Conservation (phyloP, 1,284 basidiomycete species). For the Sutorius eximius region DNA sequence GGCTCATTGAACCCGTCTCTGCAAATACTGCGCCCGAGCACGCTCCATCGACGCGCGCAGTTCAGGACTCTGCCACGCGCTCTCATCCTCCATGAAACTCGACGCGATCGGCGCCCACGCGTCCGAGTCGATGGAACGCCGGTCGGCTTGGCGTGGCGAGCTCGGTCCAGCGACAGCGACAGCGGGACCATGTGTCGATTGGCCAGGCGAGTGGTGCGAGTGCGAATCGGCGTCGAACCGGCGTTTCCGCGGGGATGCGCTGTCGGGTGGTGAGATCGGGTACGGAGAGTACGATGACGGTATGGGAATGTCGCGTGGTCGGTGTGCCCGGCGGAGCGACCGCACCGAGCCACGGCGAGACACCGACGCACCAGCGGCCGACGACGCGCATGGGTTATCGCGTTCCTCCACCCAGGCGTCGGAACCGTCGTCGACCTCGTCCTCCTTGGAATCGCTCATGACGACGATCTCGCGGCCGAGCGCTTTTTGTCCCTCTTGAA, state of each 20-base stretch:
- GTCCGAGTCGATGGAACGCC: slow-evolving; percentile 38
- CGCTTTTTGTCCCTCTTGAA: slow-evolving; percentile 71
- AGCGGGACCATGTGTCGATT: slow-evolving; percentile 12
- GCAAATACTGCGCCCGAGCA: slow-evolving; percentile 47
- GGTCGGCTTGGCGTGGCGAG: slow-evolving; percentile 14
- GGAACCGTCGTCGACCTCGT: slow-evolving; percentile 71
- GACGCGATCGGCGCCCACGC: slow-evolving; percentile 17
- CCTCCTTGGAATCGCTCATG: slow-evolving; percentile 66
- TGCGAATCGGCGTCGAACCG: slow-evolving; percentile 30
- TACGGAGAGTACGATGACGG: slow-evolving; percentile 33
- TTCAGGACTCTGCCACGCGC: slow-evolving; percentile 56
- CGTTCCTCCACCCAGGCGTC: slow-evolving; percentile 68
- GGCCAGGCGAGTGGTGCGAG: slow-evolving; percentile 18
- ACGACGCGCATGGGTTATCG: neutral
- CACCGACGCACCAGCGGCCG: slow-evolving; percentile 22
- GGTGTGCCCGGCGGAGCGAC: slow-evolving; percentile 27
- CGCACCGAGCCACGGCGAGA: slow-evolving; percentile 31
- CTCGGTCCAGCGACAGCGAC: slow-evolving; percentile 5
- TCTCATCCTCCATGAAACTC: slow-evolving; percentile 40
- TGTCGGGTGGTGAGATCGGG: slow-evolving; percentile 27
- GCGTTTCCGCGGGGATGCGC: slow-evolving; percentile 35
- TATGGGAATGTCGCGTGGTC: slow-evolving; percentile 29
- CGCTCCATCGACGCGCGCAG: slow-evolving; percentile 63
- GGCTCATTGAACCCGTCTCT: slow-evolving; percentile 20
- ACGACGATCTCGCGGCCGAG: slow-evolving; percentile 70